phyloP scores from a whole-genome alignment of 2,329 filamentous ascomycete species.

The Stemphylium lycopersici region DNA sequence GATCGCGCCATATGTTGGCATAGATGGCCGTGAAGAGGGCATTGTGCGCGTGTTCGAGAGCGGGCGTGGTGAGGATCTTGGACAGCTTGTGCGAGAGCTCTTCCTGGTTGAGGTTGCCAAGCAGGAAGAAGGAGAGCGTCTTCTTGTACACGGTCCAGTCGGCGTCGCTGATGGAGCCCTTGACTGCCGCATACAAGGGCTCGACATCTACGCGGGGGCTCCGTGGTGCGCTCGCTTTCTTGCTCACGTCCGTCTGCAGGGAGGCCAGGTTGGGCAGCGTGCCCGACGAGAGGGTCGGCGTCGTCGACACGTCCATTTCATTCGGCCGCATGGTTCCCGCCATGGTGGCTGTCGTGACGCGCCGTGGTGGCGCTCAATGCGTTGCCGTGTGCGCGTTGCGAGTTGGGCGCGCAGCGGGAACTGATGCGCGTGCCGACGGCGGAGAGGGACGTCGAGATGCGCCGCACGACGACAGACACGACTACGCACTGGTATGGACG shows the following conservation, averaged over 20 bases:
- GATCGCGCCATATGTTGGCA: slow-evolving; percentile 64
- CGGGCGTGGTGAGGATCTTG: slow-evolving; percentile 61
- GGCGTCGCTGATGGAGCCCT: slow-evolving; percentile 61
- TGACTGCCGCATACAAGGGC: slow-evolving; percentile 66
- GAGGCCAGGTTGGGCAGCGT: slow-evolving; percentile 37
- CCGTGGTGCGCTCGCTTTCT: slow-evolving; percentile 56
- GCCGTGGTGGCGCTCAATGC: slow-evolving; percentile 18
- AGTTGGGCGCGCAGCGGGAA: slow-evolving; percentile 6
- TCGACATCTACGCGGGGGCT: slow-evolving; percentile 68
- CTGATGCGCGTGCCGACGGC: slow-evolving; percentile 15
- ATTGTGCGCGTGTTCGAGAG: slow-evolving; percentile 66
- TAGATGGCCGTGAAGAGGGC: slow-evolving; percentile 65
- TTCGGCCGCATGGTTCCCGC: slow-evolving; percentile 48
- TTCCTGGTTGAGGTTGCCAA: slow-evolving; percentile 67
- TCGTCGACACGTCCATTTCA: slow-evolving; percentile 43
- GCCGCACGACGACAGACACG: slow-evolving; percentile 6
- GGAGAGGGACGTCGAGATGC: slow-evolving; percentile 4
- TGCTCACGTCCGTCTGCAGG: slow-evolving; percentile 51
- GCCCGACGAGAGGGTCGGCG: slow-evolving; percentile 43
- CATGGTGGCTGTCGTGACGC: slow-evolving; percentile 35
- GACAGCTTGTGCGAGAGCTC: slow-evolving; percentile 64
- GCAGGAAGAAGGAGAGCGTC: slow-evolving; percentile 61
- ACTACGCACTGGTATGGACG: slow-evolving; percentile 6
- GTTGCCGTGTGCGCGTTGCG: slow-evolving; percentile 14
- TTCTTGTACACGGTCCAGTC: slow-evolving; percentile 67